Conservation (phyloP, 306 rosid genomes). For the Hylodesmum podocarpum region DNA sequence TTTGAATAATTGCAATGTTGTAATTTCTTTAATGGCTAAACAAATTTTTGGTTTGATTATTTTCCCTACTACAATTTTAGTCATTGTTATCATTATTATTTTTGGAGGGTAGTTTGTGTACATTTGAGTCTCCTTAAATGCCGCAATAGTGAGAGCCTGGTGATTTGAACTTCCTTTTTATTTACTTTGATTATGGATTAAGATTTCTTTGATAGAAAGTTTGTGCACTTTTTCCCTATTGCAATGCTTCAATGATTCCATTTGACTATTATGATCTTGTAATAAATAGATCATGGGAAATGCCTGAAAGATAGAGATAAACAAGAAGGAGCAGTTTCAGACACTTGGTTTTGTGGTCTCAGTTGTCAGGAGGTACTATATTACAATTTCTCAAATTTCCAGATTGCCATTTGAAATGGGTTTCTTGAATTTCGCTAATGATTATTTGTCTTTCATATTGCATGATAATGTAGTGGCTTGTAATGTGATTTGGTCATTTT, state of each 20-base stretch:
- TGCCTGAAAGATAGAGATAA: slow-evolving; percentile 56
- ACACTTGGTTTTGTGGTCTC: slow-evolving; percentile 67
- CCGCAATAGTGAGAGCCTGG: neutral
- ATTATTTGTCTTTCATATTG: slow-evolving; percentile 23
- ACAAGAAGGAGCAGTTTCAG: slow-evolving; percentile 48
- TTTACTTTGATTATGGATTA: slow-evolving; percentile 1
- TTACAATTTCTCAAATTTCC: slow-evolving; percentile 14
- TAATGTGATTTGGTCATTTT: slow-evolving; percentile 4
- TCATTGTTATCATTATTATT: neutral
- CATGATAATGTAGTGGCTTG: slow-evolving; percentile 2
- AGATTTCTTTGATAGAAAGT: slow-evolving; percentile 8
- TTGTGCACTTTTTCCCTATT: slow-evolving; percentile 5
- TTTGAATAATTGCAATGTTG: neutral
- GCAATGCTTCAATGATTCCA: slow-evolving; percentile 28
- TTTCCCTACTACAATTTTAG: neutral
- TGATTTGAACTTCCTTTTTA: neutral
- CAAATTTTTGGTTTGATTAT: slow-evolving; percentile 10
- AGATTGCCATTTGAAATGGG: slow-evolving; percentile 17
- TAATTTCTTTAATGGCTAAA: slow-evolving; percentile 14
- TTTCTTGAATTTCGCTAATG: slow-evolving; percentile 27
- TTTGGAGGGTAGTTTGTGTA: neutral
- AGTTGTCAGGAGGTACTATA: slow-evolving; percentile 81
- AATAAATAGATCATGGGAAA: slow-evolving; percentile 69
- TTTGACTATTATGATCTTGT: slow-evolving; percentile 32
- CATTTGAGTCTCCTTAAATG: slow-evolving; percentile 6